Conservation (phyloP, 768 basidiomycete species). For the Psilocybe tampanensis region DNA sequence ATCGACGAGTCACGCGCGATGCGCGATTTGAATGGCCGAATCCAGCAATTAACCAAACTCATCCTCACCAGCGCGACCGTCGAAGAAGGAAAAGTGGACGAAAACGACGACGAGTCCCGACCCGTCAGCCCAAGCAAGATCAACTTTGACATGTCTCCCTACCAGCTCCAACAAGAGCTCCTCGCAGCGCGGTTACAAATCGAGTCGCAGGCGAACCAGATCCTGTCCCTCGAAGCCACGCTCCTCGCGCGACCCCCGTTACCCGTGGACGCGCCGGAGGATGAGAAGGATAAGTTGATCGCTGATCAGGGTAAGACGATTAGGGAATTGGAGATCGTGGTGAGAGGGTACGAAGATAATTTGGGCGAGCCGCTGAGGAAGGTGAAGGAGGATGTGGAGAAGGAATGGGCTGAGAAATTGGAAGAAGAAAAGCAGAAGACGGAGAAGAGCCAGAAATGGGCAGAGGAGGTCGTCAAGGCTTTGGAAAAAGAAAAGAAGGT, state of each 20-base stretch:
- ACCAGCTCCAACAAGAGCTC: constrained; percentile 90
- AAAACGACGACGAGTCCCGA: constrained; percentile 74
- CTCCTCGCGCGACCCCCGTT: constrained; percentile 71
- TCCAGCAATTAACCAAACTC: constrained; percentile 81
- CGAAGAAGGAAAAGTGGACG: constrained; percentile 66
- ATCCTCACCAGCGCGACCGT: constrained; percentile 87
- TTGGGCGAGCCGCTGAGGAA: constrained; percentile 66
- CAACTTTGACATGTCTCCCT: constrained; percentile 88
- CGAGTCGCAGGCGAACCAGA: constrained; percentile 80
- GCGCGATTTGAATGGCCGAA: constrained; percentile 78
- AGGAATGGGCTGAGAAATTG: constrained; percentile 65
- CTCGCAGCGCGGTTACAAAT: constrained; percentile 76
- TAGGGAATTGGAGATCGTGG: constrained; percentile 72
- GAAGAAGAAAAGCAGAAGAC: constrained; percentile 61
- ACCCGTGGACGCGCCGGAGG: constrained; percentile 64
- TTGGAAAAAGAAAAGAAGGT: too few species aligned
- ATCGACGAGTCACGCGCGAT: constrained; percentile 84
- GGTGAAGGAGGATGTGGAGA: constrained; percentile 74
- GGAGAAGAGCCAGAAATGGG: too few species aligned
- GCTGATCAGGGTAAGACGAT: constrained; percentile 76
- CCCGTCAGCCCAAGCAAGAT: constrained; percentile 86
- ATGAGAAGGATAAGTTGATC: constrained; percentile 76
- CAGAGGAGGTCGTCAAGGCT: too few species aligned
- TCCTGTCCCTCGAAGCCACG: constrained; percentile 80
- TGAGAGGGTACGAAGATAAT: constrained; percentile 74